phyloP scores from a whole-genome alignment of 192 early-diverging fungal genomes.

The Backusella liffmaniae region DNA sequence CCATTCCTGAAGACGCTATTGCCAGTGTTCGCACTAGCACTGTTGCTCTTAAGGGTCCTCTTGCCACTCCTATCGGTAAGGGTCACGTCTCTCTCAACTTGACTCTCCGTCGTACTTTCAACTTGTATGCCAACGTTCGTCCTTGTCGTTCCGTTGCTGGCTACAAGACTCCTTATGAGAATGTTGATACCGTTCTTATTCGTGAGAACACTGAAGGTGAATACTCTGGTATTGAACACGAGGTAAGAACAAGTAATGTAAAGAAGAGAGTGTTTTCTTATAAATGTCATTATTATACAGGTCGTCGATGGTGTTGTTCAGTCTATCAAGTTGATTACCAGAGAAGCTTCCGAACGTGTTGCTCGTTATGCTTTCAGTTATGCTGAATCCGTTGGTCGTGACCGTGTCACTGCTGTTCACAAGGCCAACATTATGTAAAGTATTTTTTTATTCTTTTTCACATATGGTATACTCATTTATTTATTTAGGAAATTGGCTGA shows the following conservation, averaged over 20 bases:
- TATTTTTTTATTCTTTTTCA: not conserved
- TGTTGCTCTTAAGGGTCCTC: conserved; percentile 95
- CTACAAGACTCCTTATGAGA: conserved; percentile 93
- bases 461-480: not conserved
- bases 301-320: conserved; percentile 97
- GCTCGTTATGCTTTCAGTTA: conserved; percentile 96
- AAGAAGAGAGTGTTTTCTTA: not conserved
- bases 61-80: conserved; percentile 98
- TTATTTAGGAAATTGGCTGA: conserved; percentile 80
- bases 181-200: conserved; percentile 98
- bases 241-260: conserved; percentile 33
- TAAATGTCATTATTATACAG: conserved; percentile 16
- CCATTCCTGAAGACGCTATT: conserved; percentile 90
- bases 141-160: conserved; percentile 97
- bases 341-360: conserved; percentile 88
- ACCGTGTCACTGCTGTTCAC: conserved; percentile 95
- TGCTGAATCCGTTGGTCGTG: conserved; percentile 84
- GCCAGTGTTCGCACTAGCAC: conserved; percentile 93
- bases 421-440: conserved; percentile 93
- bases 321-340: conserved; percentile 99
- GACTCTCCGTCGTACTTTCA: conserved; percentile 90
- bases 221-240: conserved; percentile 99
- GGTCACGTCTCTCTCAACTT: conserved; percentile 96
- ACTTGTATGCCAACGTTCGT: conserved; percentile 97
- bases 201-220: conserved; percentile 99